A percentile compares a stretch with the other conserved stretches of the same genome.
phyloP scores from a whole-genome alignment of 2,329 filamentous ascomycete species.

The Paecilomyces sp. region DNA sequence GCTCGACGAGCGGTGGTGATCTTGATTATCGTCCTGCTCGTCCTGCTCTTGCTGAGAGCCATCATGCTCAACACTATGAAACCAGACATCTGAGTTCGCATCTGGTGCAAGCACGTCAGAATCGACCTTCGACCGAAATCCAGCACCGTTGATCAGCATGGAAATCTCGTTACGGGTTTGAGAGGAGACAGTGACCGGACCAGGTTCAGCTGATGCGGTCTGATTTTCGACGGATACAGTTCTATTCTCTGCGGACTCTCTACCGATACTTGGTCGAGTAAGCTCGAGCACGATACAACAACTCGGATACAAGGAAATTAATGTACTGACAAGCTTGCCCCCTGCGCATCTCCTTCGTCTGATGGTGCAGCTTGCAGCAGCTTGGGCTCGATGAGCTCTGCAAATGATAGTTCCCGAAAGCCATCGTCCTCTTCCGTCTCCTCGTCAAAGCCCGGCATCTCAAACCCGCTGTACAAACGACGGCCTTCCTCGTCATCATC shows the following conservation, averaged over 20 bases:
- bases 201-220: conserved; percentile 6
- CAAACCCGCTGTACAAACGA: conserved; percentile 70
- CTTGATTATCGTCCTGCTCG: conserved; percentile 1
- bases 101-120: conserved; percentile 21
- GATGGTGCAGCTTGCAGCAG: conserved; percentile 46
- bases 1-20: background rate
- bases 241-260: conserved; percentile 6
- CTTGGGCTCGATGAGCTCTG: conserved; percentile 61
- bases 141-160: conserved; percentile 41
- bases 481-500: conserved; percentile 63
- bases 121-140: conserved; percentile 40
- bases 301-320: conserved; percentile 18
- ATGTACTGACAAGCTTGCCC: conserved; percentile 33
- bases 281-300: conserved; percentile 4
- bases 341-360: conserved; percentile 19
- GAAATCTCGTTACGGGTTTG: conserved; percentile 35
- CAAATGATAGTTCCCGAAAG: conserved; percentile 51
- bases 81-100: background rate
- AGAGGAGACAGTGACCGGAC: conserved; percentile 19
- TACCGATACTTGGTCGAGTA: conserved; percentile 6
- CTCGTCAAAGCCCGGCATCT: conserved; percentile 60
- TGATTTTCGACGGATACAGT: background rate
- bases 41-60: background rate
- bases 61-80: background rate
- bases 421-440: conserved; percentile 52